phyloP scores from a whole-genome alignment of 1,284 basidiomycete genomes.

The Gastroboletus turbinatus region DNA sequence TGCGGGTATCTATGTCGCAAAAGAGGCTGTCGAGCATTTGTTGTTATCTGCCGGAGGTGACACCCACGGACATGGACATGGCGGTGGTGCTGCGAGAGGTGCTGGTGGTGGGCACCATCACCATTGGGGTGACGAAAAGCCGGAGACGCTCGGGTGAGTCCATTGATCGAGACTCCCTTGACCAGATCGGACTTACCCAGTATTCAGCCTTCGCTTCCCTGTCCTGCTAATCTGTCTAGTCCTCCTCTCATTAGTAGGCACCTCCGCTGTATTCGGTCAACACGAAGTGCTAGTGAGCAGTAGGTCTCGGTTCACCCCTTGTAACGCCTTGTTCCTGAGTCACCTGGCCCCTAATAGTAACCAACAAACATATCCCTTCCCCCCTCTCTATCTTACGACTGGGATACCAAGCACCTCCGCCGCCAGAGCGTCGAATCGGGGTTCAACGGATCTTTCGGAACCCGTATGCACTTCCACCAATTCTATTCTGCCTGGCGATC shows the following conservation, averaged over 20 bases:
- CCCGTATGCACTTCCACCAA: slow-evolving; percentile 34
- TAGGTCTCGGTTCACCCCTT: slow-evolving; percentile 13
- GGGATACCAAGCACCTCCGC: slow-evolving; percentile 3
- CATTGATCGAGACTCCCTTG: not conserved
- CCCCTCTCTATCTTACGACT: slow-evolving; percentile 23
- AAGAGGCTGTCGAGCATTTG: slow-evolving; percentile 87
- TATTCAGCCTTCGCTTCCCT: slow-evolving; percentile 67
- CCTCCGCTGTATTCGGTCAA: slow-evolving; percentile 29
- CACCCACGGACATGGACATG: slow-evolving; percentile 28
- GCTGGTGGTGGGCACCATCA: slow-evolving; percentile 59
- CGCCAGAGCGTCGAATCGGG: slow-evolving; percentile 6
- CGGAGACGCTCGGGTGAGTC: slow-evolving; percentile 42
- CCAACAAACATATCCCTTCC: slow-evolving; percentile 30
- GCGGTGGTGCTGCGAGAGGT: slow-evolving; percentile 5
- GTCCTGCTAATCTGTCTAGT: slow-evolving; percentile 59
- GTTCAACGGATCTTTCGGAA: slow-evolving; percentile 27
- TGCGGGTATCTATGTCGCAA: slow-evolving; percentile 88
- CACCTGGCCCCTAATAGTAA: slow-evolving; percentile 21
- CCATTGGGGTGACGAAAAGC: slow-evolving; percentile 49
- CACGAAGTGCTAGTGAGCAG: slow-evolving; percentile 34
- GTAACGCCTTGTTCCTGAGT: not conserved
- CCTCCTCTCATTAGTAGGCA: slow-evolving; percentile 50
- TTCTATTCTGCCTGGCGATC: slow-evolving; percentile 34
- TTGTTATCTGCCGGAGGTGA: slow-evolving; percentile 55
- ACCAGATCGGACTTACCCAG: slow-evolving; percentile 1